Evolutionary conservation across 495 filamentous ascomycete species (phyloP), one percentile per base, ranked within the genome.

Genomic region (Bryoglossum gracile): DNA sequence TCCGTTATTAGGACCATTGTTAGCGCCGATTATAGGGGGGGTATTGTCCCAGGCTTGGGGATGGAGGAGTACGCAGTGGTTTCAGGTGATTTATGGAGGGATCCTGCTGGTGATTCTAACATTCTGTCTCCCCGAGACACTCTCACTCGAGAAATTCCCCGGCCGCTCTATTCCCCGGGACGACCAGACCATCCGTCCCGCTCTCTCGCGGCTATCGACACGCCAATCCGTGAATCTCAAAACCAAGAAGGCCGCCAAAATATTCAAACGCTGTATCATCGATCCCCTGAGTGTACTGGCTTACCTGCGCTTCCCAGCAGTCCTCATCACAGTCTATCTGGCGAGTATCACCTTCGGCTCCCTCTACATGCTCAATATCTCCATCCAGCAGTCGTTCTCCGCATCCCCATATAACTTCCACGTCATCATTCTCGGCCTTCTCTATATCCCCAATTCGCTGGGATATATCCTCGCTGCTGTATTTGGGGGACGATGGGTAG

Each of bases 21-120:
- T 95, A 19, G 81, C 86, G 0, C 91, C 91, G 5, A 90, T 97
- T 36, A 80, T 95, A 35, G 91, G 91, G 26, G 91, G 91, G 46
- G 80, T 74, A 1, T 65, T 97, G 17, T 74, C 81, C 0, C 64
- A 88, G 43, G 67, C 63, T 3, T 85, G 83, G 62, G 81, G 83
- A 2, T 97, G 91, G 91, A 71, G 87, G 44, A 82, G 82, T 50
- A 90, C 89, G 3, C 76, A 88, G 69, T 97, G 88, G 86, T 95
- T 95, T 55, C 75, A 89, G 22, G 75, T 77, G 3, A 80, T 81
- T 18, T 95, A 85, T 59, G 90, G 89, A 17, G 86, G 74, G 11
- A 39, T 82, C 43, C 67, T 80, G 51, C 56, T 88, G 2, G 41
- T 80, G 13, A 65, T 83, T 33, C 71, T 90, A 48, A 54, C 85